Evolutionary conservation across 176 grass and related monocot genomes (phyloP), one percentile per base, ranked within the genome.

Genomic region (Coix lacrymajobi): DNA sequence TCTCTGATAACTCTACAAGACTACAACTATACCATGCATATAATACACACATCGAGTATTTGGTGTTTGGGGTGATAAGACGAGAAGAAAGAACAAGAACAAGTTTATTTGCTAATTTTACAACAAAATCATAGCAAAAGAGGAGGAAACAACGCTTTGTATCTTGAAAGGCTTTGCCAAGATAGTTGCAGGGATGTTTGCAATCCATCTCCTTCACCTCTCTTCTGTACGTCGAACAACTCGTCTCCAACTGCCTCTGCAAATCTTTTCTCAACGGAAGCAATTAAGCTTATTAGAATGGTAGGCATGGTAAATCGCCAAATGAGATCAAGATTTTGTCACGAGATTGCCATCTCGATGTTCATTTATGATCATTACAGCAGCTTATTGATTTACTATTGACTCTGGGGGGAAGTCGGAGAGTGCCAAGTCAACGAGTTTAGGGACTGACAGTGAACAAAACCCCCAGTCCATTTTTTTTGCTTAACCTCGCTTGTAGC

Each of bases 381-480:
- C n/a, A n/a, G n/a, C n/a, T n/a, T n/a, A n/a, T n/a, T n/a, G n/a
- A n/a, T n/a, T n/a, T 87, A 37, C 89, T 89, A 75, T 94, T 89
- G 62, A 94, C 71, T 89, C 81, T 84, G 49, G 84, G 86, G 33
- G 4, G 33, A 33, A 33, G 33, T 33, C 33, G 33, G 33, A 33
- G 77, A 92, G 67, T 92, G 87, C 89, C 92, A 94, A 24, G 87
- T 89, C 7, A 89, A 37, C 3, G 66, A 89, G 52, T 70, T 87
- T 66, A 87, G 15, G 0, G 92, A 82, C 62, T 94, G 92, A 33
- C 92, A 94, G 74, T 94, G 92, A n/a, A n/a, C n/a, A n/a, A n/a
- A n/a, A n/a, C n/a, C n/a, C n/a, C n/a, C n/a, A n/a, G n/a, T n/a
- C n/a, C n/a, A n/a, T n/a, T n/a, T n/a, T n/a, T n/a, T n/a, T n/a